Conservation (phyloP, 208 protist species). For the Zelonia costaricensis region DNA sequence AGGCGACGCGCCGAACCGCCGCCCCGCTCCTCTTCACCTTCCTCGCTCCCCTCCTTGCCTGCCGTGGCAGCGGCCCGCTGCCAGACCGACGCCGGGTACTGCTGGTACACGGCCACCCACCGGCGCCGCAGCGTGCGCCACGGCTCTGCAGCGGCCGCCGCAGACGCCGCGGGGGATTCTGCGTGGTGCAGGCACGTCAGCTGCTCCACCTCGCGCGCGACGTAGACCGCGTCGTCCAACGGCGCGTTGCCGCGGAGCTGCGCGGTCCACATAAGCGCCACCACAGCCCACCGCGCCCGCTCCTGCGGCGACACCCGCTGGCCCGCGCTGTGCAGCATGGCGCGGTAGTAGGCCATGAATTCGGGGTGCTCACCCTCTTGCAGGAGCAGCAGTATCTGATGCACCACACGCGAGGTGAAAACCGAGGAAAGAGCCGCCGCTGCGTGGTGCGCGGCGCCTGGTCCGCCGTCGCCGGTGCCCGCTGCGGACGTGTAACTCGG, state of each 20-base stretch:
- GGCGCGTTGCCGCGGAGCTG: conserved; percentile 15
- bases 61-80: neutral
- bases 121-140: conserved; percentile 35
- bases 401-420: conserved; percentile 57
- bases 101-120: conserved; percentile 39
- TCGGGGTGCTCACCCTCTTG: conserved; percentile 66
- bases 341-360: conserved; percentile 72
- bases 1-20: no score
- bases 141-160: conserved; percentile 12
- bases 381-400: conserved; percentile 61
- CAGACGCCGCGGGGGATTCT: neutral
- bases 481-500: no score
- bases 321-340: conserved; percentile 33
- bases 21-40: no score
- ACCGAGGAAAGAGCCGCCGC: conserved; percentile 8
- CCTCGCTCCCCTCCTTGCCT: no score
- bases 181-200: conserved; percentile 22
- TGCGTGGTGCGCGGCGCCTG: neutral
- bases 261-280: conserved; percentile 41
- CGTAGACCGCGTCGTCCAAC: conserved; percentile 35
- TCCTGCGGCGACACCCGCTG: conserved; percentile 26
- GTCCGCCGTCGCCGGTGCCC: no score
- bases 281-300: conserved; percentile 40
- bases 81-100: conserved; percentile 32
- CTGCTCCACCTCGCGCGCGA: conserved; percentile 42